These are phyloP conservation scores for Pelargonium citronellum DNA, from an alignment of 441 rosid species.

Conservation along the genomic window DNA sequence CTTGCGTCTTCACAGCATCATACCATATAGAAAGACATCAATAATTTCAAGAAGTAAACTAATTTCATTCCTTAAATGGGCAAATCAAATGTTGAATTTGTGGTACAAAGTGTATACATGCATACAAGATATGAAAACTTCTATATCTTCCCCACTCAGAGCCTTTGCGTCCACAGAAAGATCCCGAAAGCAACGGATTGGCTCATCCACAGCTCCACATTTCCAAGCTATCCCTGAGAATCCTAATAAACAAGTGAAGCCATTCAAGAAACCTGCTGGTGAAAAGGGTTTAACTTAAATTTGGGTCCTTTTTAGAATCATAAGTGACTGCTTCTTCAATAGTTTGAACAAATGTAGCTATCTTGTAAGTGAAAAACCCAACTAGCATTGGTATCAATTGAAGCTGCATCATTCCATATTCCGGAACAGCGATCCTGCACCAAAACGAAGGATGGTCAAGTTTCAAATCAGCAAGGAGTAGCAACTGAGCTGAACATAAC, in stretches of 20 bases:
- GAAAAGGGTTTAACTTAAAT: constrained; percentile 13
- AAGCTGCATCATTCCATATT: constrained; percentile 65
- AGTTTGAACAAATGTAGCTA: constrained; percentile 79
- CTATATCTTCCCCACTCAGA: too few species aligned
- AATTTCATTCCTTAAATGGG: too few species aligned
- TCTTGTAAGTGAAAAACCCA: constrained; percentile 85
- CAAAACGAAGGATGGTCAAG: constrained; percentile 17
- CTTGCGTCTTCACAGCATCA: too few species aligned
- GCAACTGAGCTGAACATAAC: background rate
- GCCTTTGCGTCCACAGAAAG: too few species aligned
- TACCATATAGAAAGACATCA: too few species aligned
- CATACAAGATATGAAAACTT: too few species aligned
- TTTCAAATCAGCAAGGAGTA: background rate
- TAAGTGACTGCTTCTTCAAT: constrained; percentile 52
- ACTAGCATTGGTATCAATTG: constrained; percentile 84
- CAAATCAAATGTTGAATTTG: too few species aligned
- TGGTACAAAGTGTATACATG: too few species aligned
- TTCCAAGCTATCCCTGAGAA: background rate
- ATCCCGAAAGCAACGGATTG: too few species aligned
- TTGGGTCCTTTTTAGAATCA: constrained; percentile 30
- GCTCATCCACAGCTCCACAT: too few species aligned
- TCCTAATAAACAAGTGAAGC: background rate
- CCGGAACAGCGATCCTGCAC: constrained; percentile 74
- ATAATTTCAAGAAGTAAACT: too few species aligned
- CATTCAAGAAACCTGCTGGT: background rate